Conservation (phyloP, 805 yeast species). For the Lachancea quebecensis region DNA sequence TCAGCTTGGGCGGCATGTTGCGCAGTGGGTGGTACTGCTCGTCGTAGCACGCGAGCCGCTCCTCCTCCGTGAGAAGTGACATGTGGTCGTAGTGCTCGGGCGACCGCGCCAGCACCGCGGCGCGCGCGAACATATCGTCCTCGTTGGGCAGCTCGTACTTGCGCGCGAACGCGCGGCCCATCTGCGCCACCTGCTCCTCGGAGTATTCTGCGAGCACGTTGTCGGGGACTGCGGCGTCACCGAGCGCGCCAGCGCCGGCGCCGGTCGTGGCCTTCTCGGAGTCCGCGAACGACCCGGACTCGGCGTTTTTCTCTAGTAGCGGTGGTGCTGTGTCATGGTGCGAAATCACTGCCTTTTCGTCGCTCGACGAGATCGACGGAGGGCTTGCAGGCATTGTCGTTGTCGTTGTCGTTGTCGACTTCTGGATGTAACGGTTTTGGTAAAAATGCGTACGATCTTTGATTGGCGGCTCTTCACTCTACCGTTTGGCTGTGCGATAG, state of each 20-base stretch:
- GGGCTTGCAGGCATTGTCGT: not conserved
- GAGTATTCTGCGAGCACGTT: slow-evolving; percentile 52
- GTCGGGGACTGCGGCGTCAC: slow-evolving; percentile 16
- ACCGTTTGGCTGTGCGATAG: too few species aligned
- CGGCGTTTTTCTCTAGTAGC: slow-evolving; percentile 3
- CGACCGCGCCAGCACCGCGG: slow-evolving; percentile 60
- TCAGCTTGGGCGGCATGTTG: slow-evolving; percentile 36
- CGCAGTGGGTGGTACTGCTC: slow-evolving; percentile 44
- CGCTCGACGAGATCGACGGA: slow-evolving; percentile 1
- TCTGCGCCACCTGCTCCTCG: slow-evolving; percentile 56
- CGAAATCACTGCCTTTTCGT: slow-evolving; percentile 1
- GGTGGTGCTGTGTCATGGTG: slow-evolving; percentile 1
- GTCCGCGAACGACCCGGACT: slow-evolving; percentile 6
- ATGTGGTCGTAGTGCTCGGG: slow-evolving; percentile 54
- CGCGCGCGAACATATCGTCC: slow-evolving; percentile 52
- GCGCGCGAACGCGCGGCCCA: slow-evolving; percentile 61
- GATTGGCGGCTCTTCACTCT: too few species aligned
- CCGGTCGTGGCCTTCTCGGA: slow-evolving; percentile 2
- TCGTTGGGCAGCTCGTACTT: slow-evolving; percentile 44
- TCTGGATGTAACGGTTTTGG: too few species aligned
- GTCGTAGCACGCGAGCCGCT: slow-evolving; percentile 41
- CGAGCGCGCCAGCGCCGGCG: not conserved
- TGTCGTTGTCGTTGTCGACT: not conserved
- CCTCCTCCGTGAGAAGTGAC: slow-evolving; percentile 49
- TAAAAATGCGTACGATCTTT: not conserved